phyloP scores from a whole-genome alignment of 371 early-diverging fungal genomes.

The Parasitella parasitica region DNA sequence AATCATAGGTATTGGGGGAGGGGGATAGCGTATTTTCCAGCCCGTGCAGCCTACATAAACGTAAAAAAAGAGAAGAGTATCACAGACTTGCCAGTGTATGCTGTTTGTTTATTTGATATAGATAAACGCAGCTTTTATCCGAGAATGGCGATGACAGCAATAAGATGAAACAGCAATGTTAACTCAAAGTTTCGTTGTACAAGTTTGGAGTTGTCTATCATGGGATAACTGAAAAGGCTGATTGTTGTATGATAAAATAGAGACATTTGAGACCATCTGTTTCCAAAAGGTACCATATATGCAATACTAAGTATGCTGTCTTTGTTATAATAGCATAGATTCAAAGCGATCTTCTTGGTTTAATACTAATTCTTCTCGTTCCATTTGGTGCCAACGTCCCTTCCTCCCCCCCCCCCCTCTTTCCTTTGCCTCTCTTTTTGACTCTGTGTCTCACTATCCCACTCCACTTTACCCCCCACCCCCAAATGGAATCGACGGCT shows the following conservation, averaged over 20 bases:
- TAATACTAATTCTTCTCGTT: background rate
- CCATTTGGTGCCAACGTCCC: background rate
- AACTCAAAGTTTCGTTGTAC: background rate
- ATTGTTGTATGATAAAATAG: background rate
- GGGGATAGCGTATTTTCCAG: too few species aligned
- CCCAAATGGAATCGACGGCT: background rate
- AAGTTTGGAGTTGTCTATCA: slow-evolving; percentile 11
- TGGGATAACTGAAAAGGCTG: slow-evolving; percentile 1
- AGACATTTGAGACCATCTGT: slow-evolving; percentile 29
- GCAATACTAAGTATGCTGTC: background rate
- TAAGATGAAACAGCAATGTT: slow-evolving; percentile 15
- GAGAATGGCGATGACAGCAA: slow-evolving; percentile 19
- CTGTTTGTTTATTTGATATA: slow-evolving; percentile 10
- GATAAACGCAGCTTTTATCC: background rate
- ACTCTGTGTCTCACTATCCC: background rate
- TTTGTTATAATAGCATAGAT: background rate
- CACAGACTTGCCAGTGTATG: slow-evolving; percentile 2
- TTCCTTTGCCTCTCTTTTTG: background rate
- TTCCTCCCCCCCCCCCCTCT: background rate
- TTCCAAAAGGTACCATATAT: slow-evolving; percentile 4
- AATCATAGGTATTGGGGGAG: too few species aligned
- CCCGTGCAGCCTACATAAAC: too few species aligned
- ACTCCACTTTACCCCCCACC: background rate
- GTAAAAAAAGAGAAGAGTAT: background rate
- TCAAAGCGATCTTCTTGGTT: background rate